Evolutionary conservation across 2,329 filamentous ascomycete species (phyloP).

Genomic region (Cladosporium sp.): DNA sequence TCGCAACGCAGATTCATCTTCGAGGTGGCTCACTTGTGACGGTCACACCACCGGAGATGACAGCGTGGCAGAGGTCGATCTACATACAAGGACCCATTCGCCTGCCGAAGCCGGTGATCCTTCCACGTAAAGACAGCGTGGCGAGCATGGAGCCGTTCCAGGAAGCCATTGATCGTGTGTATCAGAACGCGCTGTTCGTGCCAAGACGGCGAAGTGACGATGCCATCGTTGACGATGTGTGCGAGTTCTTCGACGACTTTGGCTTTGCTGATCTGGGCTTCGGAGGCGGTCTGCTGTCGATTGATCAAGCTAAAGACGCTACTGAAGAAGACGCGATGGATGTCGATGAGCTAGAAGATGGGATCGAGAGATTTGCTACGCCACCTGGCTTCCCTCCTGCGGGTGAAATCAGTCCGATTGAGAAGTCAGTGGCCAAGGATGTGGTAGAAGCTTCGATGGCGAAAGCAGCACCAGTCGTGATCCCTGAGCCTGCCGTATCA

Average conservation of each 20-base stretch:
- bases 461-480: neutral
- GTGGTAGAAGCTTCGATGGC: slow-evolving; percentile 15
- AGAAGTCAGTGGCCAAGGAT: slow-evolving; percentile 24
- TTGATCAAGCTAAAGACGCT: neutral
- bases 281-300: slow-evolving; percentile 19
- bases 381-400: slow-evolving; percentile 17
- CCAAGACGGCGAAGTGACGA: slow-evolving; percentile 32
- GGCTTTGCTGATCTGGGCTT: slow-evolving; percentile 30
- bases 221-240: slow-evolving; percentile 36
- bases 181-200: slow-evolving; percentile 24
- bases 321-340: slow-evolving; percentile 16
- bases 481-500: neutral
- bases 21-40: slow-evolving; percentile 33
- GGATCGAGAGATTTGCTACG: slow-evolving; percentile 22
- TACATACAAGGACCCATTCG: slow-evolving; percentile 42
- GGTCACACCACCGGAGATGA: slow-evolving; percentile 31
- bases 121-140: slow-evolving; percentile 37
- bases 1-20: slow-evolving; percentile 29
- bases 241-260: slow-evolving; percentile 39
- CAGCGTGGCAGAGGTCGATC: slow-evolving; percentile 30
- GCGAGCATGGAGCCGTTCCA: slow-evolving; percentile 38
- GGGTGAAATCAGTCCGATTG: slow-evolving; percentile 18
- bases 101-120: slow-evolving; percentile 31
- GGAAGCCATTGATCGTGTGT: slow-evolving; percentile 29
- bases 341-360: slow-evolving; percentile 15